phyloP scores from a whole-genome alignment of 2,329 filamentous ascomycete species.

The Trichoderma citrinoviride region DNA sequence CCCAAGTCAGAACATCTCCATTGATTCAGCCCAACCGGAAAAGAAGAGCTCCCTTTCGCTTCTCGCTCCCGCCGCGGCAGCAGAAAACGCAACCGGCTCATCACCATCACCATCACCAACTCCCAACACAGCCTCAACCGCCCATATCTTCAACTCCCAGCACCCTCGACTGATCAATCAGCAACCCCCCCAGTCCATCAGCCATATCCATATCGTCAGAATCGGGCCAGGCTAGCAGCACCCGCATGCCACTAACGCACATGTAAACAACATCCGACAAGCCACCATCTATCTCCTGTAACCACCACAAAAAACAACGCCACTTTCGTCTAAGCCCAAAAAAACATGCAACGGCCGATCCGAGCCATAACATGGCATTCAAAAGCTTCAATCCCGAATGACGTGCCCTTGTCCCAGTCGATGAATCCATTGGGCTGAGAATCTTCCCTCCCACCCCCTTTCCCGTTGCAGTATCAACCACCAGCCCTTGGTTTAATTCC shows the following conservation, averaged over 20 bases:
- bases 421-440: too few relatives aligned
- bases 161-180: background rate
- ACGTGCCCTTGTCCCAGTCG: background rate
- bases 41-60: too few relatives aligned
- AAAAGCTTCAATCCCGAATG: background rate
- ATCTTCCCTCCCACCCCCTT: background rate
- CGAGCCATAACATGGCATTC: background rate
- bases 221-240: background rate
- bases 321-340: conserved; percentile 2
- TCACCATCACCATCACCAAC: too few relatives aligned
- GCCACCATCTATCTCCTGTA: background rate
- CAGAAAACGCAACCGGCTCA: too few relatives aligned
- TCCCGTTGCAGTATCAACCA: background rate
- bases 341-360: conserved; percentile 11
- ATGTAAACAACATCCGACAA: conserved; percentile 7
- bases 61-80: too few relatives aligned
- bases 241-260: conserved; percentile 8
- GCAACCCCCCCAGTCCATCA: too few relatives aligned
- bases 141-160: background rate
- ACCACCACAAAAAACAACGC: background rate
- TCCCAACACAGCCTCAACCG: background rate
- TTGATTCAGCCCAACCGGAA: too few relatives aligned
- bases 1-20: too few relatives aligned
- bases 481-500: background rate
- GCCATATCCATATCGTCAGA: background rate